Base-by-base conservation (phyloP, 345 rosid genomes). In the Citrus inodora region DNA sequence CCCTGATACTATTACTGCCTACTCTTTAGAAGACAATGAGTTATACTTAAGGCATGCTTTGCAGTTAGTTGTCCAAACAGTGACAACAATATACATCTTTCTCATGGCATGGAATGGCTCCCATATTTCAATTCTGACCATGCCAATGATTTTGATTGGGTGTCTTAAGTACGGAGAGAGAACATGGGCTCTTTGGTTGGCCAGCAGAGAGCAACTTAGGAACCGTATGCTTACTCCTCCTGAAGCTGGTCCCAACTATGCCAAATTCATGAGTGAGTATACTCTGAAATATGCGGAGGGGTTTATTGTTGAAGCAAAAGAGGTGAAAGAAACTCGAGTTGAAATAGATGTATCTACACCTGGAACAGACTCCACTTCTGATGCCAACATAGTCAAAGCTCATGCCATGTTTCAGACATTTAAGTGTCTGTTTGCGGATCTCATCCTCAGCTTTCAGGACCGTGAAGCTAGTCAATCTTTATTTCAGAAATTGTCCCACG, bases 381-480 rank as follows among this genome's bases (percentile, higher is more conserved):
- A 60, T 60, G 67, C 1, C 46, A 37, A 60, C 67, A 60, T 73
- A 9, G 2, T 2, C 16, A 38, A 62, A 38, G 76, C 76, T 13
- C 3, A 59, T 19, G 25, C 1, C 22, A 59, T 73, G 9, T 73
- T 73, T n/a, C 1, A 28, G n/a, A 73, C 0, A n/a, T 85, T 74
- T 77, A 70, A 80, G 72, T 77, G 81, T 40, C 71, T 85, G 19
- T 82, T 80, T 58, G 78, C 74, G 8, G 81, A 82, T 65, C 83
- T 87, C 51, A 80, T 74, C 66, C 80, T 82, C 53, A 76, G 76
- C 69, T 76, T 67, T 6, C 75, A 42, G n/a, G 86, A 87, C 42
- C 42, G 64, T 4, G 77, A 77, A 0, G 61, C 8, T 9, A 84
- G 84, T 74, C 78, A 27, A 40, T 25, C 40, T 28, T 24, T 70